A percentile compares a stretch with the other conserved stretches of the same genome.
phyloP scores from a whole-genome alignment of 2,329 filamentous ascomycete species.

The Colletotrichum spinosum region DNA sequence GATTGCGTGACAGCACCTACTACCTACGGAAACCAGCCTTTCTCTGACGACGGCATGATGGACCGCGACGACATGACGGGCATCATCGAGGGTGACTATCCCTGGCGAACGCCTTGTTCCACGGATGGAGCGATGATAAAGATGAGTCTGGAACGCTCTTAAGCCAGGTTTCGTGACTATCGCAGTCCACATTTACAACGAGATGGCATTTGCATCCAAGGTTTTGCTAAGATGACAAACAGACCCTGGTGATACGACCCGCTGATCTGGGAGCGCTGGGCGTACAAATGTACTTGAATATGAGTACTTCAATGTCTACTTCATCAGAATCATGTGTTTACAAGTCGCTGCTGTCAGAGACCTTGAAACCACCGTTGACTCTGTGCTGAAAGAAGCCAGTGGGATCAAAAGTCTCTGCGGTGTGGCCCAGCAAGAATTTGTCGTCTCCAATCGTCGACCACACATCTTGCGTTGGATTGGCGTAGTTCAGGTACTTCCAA shows the following conservation, averaged over 20 bases:
- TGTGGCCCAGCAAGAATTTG: slow-evolving; percentile 35
- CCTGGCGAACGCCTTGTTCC: slow-evolving; percentile 69
- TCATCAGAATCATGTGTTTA: background rate
- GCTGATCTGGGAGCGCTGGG: slow-evolving; percentile 62
- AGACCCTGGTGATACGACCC: slow-evolving; percentile 67
- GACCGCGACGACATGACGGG: slow-evolving; percentile 68
- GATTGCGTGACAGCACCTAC: slow-evolving; percentile 62
- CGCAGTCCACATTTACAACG: background rate
- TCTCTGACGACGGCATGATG: slow-evolving; percentile 67
- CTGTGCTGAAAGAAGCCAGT: slow-evolving; percentile 47
- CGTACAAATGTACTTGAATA: slow-evolving; percentile 60
- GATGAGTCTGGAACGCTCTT: slow-evolving; percentile 66
- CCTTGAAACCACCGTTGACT: slow-evolving; percentile 44
- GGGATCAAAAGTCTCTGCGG: slow-evolving; percentile 45
- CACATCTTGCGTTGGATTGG: slow-evolving; percentile 44
- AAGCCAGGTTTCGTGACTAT: slow-evolving; percentile 64
- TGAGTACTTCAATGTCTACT: slow-evolving; percentile 6
- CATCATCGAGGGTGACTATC: slow-evolving; percentile 65
- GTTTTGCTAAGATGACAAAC: slow-evolving; percentile 13
- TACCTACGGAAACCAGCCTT: slow-evolving; percentile 66
- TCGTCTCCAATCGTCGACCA: slow-evolving; percentile 44
- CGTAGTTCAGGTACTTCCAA: slow-evolving; percentile 53
- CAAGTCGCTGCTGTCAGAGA: background rate
- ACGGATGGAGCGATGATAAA: slow-evolving; percentile 68
- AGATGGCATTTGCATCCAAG: background rate